Evolutionary conservation across 306 rosid genomes (phyloP).

Genomic region (Rubus idaeus): DNA sequence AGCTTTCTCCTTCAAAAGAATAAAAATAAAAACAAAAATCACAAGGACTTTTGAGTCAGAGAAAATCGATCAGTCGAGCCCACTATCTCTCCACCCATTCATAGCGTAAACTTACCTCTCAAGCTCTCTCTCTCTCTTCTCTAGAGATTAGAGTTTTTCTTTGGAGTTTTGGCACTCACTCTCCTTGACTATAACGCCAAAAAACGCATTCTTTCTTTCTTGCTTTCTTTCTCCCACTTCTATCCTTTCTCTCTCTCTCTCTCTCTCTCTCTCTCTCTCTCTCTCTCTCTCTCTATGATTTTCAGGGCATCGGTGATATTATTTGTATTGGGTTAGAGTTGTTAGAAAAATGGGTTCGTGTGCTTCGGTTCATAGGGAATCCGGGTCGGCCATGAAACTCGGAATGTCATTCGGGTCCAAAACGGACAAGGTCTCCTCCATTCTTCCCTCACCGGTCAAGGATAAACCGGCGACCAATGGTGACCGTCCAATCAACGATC

Average conservation of each 20-base stretch:
- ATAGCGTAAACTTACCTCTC: constrained; percentile 37
- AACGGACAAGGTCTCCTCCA: constrained; percentile 43
- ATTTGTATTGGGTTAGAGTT: constrained; percentile 23
- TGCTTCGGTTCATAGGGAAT: constrained; percentile 51
- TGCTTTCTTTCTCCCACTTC: constrained; percentile 31
- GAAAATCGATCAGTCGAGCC: no score
- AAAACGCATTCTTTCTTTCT: constrained; percentile 7
- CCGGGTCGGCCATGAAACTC: constrained; percentile 57
- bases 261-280: constrained; percentile 16
- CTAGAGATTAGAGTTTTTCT: constrained; percentile 4
- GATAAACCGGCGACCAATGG: constrained; percentile 37
- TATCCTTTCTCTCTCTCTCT: constrained; percentile 29
- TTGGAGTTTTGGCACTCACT: constrained; percentile 8
- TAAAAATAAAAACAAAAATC: neutral
- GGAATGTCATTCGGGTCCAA: constrained; percentile 50
- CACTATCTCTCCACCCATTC: neutral
- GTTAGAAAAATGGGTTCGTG: constrained; percentile 67
- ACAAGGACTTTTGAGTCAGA: no score
- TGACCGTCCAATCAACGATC: constrained; percentile 39
- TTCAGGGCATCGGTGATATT: constrained; percentile 19
- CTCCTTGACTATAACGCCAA: constrained; percentile 56
- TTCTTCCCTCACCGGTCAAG: constrained; percentile 67
- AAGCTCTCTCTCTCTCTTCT: constrained; percentile 41
- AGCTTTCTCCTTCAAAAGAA: neutral
- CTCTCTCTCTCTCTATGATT: constrained; percentile 33